phyloP scores from a whole-genome alignment of 441 rosid genomes.

The Rhodomyrtus psidioides region DNA sequence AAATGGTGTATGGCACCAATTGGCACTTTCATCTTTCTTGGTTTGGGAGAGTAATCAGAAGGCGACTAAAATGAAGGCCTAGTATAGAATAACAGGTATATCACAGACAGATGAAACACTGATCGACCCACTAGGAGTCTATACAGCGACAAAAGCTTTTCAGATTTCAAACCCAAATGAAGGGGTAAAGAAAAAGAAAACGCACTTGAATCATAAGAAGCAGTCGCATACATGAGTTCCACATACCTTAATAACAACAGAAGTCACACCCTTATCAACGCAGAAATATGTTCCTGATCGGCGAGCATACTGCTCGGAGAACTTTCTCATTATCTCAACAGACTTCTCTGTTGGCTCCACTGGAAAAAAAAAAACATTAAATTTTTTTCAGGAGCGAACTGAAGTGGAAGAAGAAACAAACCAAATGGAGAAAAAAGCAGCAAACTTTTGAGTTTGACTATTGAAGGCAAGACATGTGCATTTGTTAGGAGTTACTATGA shows the following conservation, averaged over 20 bases:
- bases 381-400: neutral
- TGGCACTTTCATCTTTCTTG: neutral
- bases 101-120: neutral
- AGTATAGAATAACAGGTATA: neutral
- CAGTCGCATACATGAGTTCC: neutral
- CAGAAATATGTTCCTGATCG: constrained; percentile 88
- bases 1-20: neutral
- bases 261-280: constrained; percentile 82
- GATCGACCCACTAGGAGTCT: neutral
- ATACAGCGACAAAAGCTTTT: neutral
- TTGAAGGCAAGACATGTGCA: neutral
- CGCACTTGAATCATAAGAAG: neutral
- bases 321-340: constrained; percentile 87
- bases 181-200: neutral
- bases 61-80: neutral
- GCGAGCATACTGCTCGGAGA: constrained; percentile 94
- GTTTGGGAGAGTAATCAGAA: neutral
- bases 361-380: constrained; percentile 3
- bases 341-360: constrained; percentile 87
- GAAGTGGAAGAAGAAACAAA: neutral
- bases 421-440: neutral
- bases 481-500: neutral
- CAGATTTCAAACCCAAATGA: neutral
- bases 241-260: constrained; percentile 84
- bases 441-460: neutral